Base-by-base conservation (phyloP, 192 early-diverging fungal species). In the Coemansia sp. region DNA sequence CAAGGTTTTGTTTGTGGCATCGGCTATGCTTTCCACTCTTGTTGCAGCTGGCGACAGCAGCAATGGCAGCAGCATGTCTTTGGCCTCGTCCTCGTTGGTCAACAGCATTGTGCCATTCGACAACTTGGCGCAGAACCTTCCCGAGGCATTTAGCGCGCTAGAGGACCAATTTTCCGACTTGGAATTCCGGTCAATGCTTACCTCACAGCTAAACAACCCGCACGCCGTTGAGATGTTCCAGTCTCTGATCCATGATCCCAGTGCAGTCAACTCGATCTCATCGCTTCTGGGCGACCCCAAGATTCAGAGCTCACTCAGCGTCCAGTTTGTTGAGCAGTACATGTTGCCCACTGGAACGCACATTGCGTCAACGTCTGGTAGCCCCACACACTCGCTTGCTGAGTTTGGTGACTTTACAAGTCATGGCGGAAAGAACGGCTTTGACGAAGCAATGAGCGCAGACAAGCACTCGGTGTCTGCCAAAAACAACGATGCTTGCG, bases 181-280 rank as follows among this genome's bases (percentile, higher is more conserved):
- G 21, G 68, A 43, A 15, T 78, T 78, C 63, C 53, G 65, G 52
- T 60, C 76, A 11, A 68, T 72, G 50, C 55, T 78, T 36, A 72
- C 70, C 1, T 72, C 76, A 53, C 69, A 78, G 60, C 70, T 78
- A 4, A 69, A 57, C 62, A 78, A 78, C 63, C 76, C 76, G 10
- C 43, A 72, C 26, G 76, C 76, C n/a, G 66, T 78, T 17, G 76
- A 78, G 32, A 64, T 78, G 65, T 78, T 78, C 69, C 66, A 78
- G 52, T 78, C 76, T 10, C 65, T 78, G 7, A 78, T 78, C 22
- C 76, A 72, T 32, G 76, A 78, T 52, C 56, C 65, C 3, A 68
- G 41, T 6, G 76, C 76, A 12, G 62, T 64, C 35, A 72, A 57
- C 55, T 78, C 76, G 27, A 78, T 78, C 29, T 78, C 76, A 5